Conservation (phyloP, 164 flowering plant genomes). For the Sextonia rubra region DNA sequence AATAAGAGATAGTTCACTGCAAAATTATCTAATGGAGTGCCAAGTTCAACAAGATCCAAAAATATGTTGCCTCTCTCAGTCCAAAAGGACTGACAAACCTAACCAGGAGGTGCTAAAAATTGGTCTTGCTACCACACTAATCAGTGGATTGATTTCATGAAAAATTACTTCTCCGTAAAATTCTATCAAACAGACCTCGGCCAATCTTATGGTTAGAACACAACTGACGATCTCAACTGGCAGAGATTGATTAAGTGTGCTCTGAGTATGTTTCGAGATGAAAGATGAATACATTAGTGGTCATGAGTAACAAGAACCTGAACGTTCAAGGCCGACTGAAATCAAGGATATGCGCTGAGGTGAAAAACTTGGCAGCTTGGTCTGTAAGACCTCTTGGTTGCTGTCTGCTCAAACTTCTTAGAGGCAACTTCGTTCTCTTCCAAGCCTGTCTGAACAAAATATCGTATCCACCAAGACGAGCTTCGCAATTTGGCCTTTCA, state of each 20-base stretch:
- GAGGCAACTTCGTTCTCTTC: conserved; percentile 64
- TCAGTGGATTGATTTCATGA: no score
- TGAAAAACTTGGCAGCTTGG: conserved; percentile 87
- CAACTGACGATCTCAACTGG: background rate
- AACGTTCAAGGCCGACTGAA: background rate
- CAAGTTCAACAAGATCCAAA: no score
- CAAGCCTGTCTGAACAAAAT: conserved; percentile 61
- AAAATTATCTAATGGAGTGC: no score
- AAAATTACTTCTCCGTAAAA: background rate
- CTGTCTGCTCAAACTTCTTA: conserved; percentile 84
- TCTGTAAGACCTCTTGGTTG: conserved; percentile 48
- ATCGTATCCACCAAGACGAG: conserved; percentile 83
- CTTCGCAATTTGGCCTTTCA: conserved; percentile 80
- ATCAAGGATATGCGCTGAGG: conserved; percentile 57
- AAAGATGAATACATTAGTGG: background rate
- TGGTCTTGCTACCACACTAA: background rate
- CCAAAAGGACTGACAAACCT: no score
- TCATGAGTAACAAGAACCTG: background rate
- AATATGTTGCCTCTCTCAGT: no score
- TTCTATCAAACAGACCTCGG: conserved; percentile 1
- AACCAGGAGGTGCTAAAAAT: no score
- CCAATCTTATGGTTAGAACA: background rate
- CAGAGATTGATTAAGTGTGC: background rate
- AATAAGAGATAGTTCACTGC: no score
- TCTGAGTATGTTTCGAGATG: conserved; percentile 2